Base-by-base conservation (phyloP, 768 basidiomycete species). In the Boletales sp. region DNA sequence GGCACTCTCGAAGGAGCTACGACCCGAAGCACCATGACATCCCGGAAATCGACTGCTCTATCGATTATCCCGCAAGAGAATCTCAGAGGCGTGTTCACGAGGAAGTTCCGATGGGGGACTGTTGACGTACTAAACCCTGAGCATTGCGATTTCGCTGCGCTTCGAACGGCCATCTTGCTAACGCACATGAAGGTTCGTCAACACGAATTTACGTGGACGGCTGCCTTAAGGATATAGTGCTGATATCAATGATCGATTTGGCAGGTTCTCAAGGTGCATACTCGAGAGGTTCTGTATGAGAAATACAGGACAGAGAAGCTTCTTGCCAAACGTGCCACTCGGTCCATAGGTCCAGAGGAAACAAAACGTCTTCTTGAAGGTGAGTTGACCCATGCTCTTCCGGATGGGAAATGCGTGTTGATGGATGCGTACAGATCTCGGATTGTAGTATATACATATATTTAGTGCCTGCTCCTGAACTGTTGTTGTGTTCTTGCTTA, bases 271-370 rank as follows among this genome's bases (percentile, higher is more conserved):
- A 92, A 90, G 72, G 80, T 74, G 40, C 83, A 82, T 50, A 94
- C 93, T 31, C 85, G 85, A 59, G 90, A 95, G 66, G 88, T 92
- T 49, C 70, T 94, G 69, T 97, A 97, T 67, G 94, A 97, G 74
- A 86, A 85, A 60, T 97, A 86, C 69, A 78, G 94, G 62, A 94
- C 90, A 2, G 91, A 93, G 73, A 92, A 92, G 70, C 79, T 94
- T 49, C 81, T 94, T 17, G 90, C 88, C 40, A 80, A 89, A 56
- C 86, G 91, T 55, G 90, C 87, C 18, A 92, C 90, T 18, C 78
- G 79, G 58, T 79, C 82, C 56, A 90, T 92, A 58, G 81, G 83
- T 46, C 84, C 88, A 45, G 84, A 83, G 56, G 81, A 90, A 62
- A 74, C 83, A 58, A 80, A 83, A 59, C 78, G 83, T 59, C 70